Evolutionary conservation across 495 filamentous ascomycete genomes (phyloP), one percentile per base, ranked within the genome.

Genomic region (Coniosporium apollinis): DNA sequence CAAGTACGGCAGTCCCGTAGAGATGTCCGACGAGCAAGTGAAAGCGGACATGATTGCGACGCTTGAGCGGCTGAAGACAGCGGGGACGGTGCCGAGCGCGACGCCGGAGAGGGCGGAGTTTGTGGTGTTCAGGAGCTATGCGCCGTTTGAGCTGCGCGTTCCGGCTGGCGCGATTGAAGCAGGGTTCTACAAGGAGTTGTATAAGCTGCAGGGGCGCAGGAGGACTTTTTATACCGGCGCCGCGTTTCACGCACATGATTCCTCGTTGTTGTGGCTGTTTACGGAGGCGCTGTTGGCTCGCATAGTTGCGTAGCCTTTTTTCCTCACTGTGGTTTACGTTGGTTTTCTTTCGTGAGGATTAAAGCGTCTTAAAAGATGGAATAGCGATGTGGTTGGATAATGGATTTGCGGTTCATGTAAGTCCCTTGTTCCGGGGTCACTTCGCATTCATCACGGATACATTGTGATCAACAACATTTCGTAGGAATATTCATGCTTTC

Each of bases 151-250:
- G 33, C 18, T 48, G 26, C 33, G 50, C 13, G 46, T 45, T 13
- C 31, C 51, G 10, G 45, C 51, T 0, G 52, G 50, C 14, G 57
- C 53, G 0, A 63, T 71, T 17, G 37, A 36, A 17, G 33, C 26
- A 19, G 68, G 69, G 1, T 74, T 70, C 34, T 69, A 73, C 29
- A 43, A 57, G 34, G 38, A 59, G 16, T 39, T 67, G 36, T 58
- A 65, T 40, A 59, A 38, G 8, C 42, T 76, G 38, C 68, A 76
- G 47, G 69, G 69, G 1, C 39, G 56, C n/a, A 37, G 57, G 29
- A 49, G 54, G 9, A 72, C 66, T 8, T 74, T 46, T 36, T 74
- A 61, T 37, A 72, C 68, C 0, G 69, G 69, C 1, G 66, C 64
- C 5, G 52, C 50, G 10, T 51, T 26, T 28, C 34, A 38, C 32